Evolutionary conservation across 2,329 filamentous ascomycete genomes (phyloP), one percentile per base, ranked within the genome.

Genomic region (Diplocarpon rosae): DNA sequence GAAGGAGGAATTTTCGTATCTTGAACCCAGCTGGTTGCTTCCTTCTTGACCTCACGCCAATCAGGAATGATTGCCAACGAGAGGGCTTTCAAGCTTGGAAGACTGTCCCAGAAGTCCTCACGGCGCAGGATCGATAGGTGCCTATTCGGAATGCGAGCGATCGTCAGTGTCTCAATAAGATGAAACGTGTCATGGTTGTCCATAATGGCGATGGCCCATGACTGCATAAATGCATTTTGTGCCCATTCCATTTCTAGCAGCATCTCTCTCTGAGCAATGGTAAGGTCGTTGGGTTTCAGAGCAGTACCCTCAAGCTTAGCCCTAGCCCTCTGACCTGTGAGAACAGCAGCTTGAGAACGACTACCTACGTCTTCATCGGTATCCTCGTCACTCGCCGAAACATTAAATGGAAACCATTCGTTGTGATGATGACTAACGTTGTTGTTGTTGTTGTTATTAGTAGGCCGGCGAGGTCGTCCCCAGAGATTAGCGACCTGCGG

Each of bases 181-280:
- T 56, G 47, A 51, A 84, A 82, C 1, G 66, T 69, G 5, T 56
- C 52, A 4, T 66, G 65, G 47, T 80, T 81, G 54, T 83, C 77
- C 17, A 78, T 73, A 35, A 84, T 61, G 1, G 77, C 73, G 38
- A 83, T 71, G 51, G 78, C 72, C 52, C 80, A 85, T 1, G 80
- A 81, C 39, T 79, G 74, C 37, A 85, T 67, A 57, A 85, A 80
- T 14, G 79, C 80, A 42, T 74, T 68, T 51, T 85, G 79, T 6
- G 79, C 79, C 76, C 80, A 83, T 42, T 78, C 73, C 3, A 78
- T 75, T 58, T 85, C 80, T 31, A 81, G 63, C 1, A 85, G 62
- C 75, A 82, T 79, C 59, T 83, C 78, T 42, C 72, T 76, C 58
- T 85, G 82, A n/a, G 74, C 68, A 46, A 68, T 68, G 1, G 73